These are phyloP conservation scores for Capsaspora owczarzaki DNA, from an alignment of 78 protist species.

Conservation along the genomic window DNA sequence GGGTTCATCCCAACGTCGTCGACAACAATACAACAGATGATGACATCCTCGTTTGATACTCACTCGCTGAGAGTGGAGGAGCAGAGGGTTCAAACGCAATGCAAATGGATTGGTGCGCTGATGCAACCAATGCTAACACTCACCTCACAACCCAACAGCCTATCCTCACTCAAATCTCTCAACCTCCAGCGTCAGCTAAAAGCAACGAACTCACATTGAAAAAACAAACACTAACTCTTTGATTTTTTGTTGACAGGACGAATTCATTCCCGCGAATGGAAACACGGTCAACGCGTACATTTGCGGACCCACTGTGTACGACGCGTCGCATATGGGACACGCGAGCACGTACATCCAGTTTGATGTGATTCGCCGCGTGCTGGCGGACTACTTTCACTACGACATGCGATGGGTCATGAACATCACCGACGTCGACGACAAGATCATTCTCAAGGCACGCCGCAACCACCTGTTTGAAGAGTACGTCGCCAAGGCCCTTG, in stretches of 20 bases:
- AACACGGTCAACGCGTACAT: slow-evolving; percentile 70
- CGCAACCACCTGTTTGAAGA: slow-evolving; percentile 42
- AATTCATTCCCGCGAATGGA: slow-evolving; percentile 21
- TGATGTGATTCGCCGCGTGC: slow-evolving; percentile 89
- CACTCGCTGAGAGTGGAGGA: too few species aligned
- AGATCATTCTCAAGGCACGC: slow-evolving; percentile 81
- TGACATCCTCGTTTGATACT: too few species aligned
- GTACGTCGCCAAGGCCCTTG: not conserved
- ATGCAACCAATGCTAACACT: too few species aligned
- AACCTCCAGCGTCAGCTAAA: too few species aligned
- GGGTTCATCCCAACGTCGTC: too few species aligned
- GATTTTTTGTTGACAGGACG: slow-evolving; percentile 11
- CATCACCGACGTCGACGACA: slow-evolving; percentile 98
- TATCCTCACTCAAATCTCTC: too few species aligned
- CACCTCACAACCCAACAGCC: too few species aligned
- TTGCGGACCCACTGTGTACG: slow-evolving; percentile 99
- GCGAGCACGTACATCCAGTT: slow-evolving; percentile 85
- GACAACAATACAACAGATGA: too few species aligned
- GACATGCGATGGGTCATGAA: slow-evolving; percentile 81
- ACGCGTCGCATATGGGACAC: slow-evolving; percentile 93
- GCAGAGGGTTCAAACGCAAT: too few species aligned
- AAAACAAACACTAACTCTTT: too few species aligned
- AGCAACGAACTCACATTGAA: too few species aligned
- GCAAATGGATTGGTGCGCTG: too few species aligned
- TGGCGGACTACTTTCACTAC: slow-evolving; percentile 81